These are phyloP conservation scores for Clonostachys chloroleuca DNA, from an alignment of 2,329 filamentous ascomycete genomes.

Conservation along the genomic window DNA sequence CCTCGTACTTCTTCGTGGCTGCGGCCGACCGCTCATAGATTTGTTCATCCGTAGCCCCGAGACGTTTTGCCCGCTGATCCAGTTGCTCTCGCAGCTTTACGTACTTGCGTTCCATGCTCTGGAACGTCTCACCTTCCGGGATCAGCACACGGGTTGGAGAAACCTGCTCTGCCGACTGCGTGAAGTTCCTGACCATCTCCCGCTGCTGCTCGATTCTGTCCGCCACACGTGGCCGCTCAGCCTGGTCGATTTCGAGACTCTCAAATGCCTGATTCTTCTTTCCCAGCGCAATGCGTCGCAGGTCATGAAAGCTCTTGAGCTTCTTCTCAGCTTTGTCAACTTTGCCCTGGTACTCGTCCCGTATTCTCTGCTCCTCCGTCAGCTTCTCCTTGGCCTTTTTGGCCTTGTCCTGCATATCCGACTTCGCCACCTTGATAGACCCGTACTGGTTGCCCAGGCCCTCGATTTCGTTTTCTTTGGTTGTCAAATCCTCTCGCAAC, in stretches of 20 bases:
- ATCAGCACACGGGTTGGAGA: conserved; percentile 55
- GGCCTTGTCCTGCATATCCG: conserved; percentile 36
- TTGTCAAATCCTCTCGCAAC: conserved; percentile 52
- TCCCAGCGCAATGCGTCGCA: conserved; percentile 47
- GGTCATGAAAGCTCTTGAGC: conserved; percentile 38
- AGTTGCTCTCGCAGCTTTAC: conserved; percentile 54
- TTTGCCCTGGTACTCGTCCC: conserved; percentile 34
- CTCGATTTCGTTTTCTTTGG: conserved; percentile 41
- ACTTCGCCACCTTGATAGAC: conserved; percentile 41
- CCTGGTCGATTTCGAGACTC: conserved; percentile 40
- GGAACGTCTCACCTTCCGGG: conserved; percentile 57
- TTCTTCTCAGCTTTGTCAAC: conserved; percentile 54
- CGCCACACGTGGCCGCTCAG: conserved; percentile 38
- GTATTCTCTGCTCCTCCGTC: conserved; percentile 27
- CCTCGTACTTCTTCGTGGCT: conserved; percentile 33
- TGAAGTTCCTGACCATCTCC: conserved; percentile 47
- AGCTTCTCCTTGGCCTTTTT: conserved; percentile 27
- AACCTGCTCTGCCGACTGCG: conserved; percentile 45
- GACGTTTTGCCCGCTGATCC: conserved; percentile 46
- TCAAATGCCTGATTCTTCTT: conserved; percentile 60
- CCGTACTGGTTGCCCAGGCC: conserved; percentile 53
- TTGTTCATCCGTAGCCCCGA: conserved; percentile 62
- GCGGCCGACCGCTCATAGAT: conserved; percentile 47
- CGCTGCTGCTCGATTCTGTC: conserved; percentile 40
- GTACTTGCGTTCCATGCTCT: conserved; percentile 50